A percentile compares a stretch with the other conserved stretches of the same genome.
Conservation (phyloP, 2,329 filamentous ascomycete genomes). For the Colletotrichum sp. region DNA sequence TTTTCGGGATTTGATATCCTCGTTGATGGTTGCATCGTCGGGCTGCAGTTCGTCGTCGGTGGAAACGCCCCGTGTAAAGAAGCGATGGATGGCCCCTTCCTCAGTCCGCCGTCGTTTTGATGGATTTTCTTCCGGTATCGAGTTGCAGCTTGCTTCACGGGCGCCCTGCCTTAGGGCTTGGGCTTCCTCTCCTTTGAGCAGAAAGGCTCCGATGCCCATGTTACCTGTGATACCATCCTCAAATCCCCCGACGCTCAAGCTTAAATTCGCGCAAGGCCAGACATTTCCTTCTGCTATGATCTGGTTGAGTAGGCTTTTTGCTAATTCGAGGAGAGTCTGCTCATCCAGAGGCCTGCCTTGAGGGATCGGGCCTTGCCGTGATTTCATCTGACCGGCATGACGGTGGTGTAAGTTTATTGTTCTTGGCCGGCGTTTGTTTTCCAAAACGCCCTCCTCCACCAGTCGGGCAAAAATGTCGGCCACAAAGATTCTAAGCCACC, state of each 20-base stretch:
- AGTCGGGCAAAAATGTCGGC: constrained; percentile 90
- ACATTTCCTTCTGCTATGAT: constrained; percentile 78
- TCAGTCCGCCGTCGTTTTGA: constrained; percentile 51
- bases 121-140: constrained; percentile 10
- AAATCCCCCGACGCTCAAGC: constrained; percentile 87
- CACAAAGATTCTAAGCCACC: constrained; percentile 90
- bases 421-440: constrained; percentile 85
- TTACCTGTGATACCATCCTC: constrained; percentile 87
- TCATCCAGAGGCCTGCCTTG: constrained; percentile 78
- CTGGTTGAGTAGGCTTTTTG: constrained; percentile 78
- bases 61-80: constrained; percentile 53
- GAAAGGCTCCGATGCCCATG: constrained; percentile 82
- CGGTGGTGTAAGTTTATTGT: constrained; percentile 87
- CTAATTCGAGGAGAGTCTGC: constrained; percentile 73
- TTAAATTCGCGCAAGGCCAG: constrained; percentile 93
- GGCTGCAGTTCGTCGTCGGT: constrained; percentile 30
- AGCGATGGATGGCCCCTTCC: constrained; percentile 59
- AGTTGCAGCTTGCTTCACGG: constrained; percentile 23
- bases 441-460: constrained; percentile 87
- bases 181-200: constrained; percentile 77
- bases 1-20: not conserved
- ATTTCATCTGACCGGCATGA: constrained; percentile 74
- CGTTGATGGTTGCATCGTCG: constrained; percentile 21
- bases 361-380: constrained; percentile 78
- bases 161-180: constrained; percentile 51